A percentile compares a stretch with the other conserved stretches of the same genome.
Conservation (phyloP, 352 stramenopile genomes). For the Halophytophthora polymorphica region DNA sequence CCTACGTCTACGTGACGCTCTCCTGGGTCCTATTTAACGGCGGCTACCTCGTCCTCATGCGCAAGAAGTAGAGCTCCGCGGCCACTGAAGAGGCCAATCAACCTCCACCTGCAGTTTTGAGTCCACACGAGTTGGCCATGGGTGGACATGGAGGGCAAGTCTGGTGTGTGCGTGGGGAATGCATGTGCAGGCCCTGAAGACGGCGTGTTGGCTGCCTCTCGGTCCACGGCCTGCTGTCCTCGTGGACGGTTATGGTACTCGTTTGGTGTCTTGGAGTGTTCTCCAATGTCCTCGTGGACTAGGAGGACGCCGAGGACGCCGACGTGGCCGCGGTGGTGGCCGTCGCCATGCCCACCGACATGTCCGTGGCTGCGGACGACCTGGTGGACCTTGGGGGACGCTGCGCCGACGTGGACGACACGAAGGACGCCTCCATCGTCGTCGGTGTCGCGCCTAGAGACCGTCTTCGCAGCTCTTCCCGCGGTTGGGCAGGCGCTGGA, state of each 20-base stretch:
- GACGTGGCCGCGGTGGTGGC: conserved; percentile 21
- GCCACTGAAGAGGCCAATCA: neutral
- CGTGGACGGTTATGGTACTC: neutral
- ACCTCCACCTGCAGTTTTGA: conserved; percentile 8
- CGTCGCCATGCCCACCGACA: conserved; percentile 17
- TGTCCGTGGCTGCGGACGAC: too few species aligned
- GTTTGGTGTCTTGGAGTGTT: too few species aligned
- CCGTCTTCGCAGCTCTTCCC: conserved; percentile 12
- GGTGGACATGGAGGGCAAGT: too few species aligned
- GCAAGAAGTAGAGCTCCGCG: conserved; percentile 45
- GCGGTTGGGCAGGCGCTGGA: conserved; percentile 6
- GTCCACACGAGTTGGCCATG: too few species aligned
- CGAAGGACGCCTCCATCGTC: conserved; percentile 7
- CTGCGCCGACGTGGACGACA: conserved; percentile 26
- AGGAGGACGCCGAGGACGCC: conserved; percentile 10
- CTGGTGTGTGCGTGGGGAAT: too few species aligned
- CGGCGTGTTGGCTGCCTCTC: too few species aligned
- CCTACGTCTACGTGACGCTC: conserved; percentile 35
- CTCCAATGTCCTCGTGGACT: conserved; percentile 12
- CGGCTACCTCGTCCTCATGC: conserved; percentile 48
- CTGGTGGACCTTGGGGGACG: conserved; percentile 9
- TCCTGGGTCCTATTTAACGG: conserved; percentile 46
- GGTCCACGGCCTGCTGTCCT: too few species aligned
- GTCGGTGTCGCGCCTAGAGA: conserved; percentile 9
- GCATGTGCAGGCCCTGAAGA: too few species aligned